Evolutionary conservation across 1,139 yeast species (phyloP), one percentile per base, ranked within the genome.

Genomic region (Lipomyces yarrowii): DNA sequence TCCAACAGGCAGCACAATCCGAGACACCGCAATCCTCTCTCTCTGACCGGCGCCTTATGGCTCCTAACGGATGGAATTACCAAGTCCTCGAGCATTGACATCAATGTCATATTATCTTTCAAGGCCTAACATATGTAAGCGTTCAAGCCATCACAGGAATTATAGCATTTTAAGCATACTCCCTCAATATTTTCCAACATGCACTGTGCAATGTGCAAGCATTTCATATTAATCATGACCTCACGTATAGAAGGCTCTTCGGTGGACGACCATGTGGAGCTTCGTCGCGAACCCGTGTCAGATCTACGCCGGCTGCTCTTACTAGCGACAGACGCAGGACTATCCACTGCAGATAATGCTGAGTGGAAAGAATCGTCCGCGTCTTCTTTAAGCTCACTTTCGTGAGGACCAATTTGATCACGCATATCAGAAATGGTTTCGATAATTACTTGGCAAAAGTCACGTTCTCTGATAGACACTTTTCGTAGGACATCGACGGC

Each of bases 351-450:
- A 0, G 84, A 80, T 33, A 80, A 81, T 0, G 90, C 90, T 3
- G 89, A 84, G 69, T 84, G 86, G 70, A 86, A 87, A 15, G 79
- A 84, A 64, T 83, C 79, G 58, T 83, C 88, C 8, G 88, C 32
- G 26, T 23, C 63, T 18, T 23, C 63, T 18, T 52, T 59, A 23
- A 11, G 32, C 23, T 32, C 26, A 11, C 2, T 21, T 3, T 53
- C 18, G 23, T 42, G 39, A n/a, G 26, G 10, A 11, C 33, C 71
- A 10, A 74, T 67, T 8, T 72, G 84, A 76, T 91, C 97, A 75
- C 92, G 84, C 57, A 92, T 82, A 80, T 93, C 98, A 52, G 92
- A 87, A 53, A 92, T 87, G 30, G 91, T 86, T 80, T 93, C 98
- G n/a, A 90, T 86, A 23, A 91, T 84, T 86, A 91, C 89, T 55